A percentile compares a stretch with the other conserved stretches of the same genome.
Evolutionary conservation across 768 basidiomycete genomes (phyloP).

Genomic region (Collybia sordida): DNA sequence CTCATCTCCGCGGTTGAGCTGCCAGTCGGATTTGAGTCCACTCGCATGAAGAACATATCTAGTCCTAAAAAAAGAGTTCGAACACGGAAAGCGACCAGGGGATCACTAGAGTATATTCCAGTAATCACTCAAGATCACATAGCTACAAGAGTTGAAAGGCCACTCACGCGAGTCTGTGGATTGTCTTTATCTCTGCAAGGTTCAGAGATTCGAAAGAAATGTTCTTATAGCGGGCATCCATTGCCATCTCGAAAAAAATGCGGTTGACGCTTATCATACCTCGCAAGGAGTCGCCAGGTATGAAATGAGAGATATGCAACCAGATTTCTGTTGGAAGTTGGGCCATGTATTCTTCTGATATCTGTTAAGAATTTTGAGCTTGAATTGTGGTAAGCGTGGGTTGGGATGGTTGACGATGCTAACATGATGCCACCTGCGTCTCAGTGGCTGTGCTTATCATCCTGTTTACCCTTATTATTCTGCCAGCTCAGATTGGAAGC

Average conservation of each 20-base stretch:
- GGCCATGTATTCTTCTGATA: constrained; percentile 5
- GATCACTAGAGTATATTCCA: constrained; percentile 17
- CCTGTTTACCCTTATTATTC: no score
- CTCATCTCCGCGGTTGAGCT: no score
- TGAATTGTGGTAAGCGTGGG: not conserved
- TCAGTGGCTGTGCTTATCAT: no score
- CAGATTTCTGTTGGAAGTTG: constrained; percentile 33
- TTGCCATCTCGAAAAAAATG: constrained; percentile 28
- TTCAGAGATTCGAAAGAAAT: constrained; percentile 24
- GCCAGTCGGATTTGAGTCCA: constrained; percentile 6
- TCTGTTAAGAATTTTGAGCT: not conserved
- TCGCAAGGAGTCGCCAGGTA: constrained; percentile 24
- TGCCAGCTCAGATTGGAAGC: no score
- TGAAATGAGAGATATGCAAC: constrained; percentile 26
- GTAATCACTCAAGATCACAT: not conserved
- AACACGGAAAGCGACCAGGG: constrained; percentile 17
- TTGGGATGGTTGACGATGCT: not conserved
- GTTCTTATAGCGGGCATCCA: constrained; percentile 26
- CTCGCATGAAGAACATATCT: not conserved
- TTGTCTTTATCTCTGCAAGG: constrained; percentile 10
- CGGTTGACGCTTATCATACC: constrained; percentile 28
- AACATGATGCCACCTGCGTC: no score
- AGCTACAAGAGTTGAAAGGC: not conserved
- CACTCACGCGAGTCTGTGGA: constrained; percentile 21
- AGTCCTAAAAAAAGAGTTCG: constrained; percentile 12